Evolutionary conservation across 2,329 filamentous ascomycete species (phyloP), one percentile per base, ranked within the genome.

Genomic region (Botrytis cinerea): DNA sequence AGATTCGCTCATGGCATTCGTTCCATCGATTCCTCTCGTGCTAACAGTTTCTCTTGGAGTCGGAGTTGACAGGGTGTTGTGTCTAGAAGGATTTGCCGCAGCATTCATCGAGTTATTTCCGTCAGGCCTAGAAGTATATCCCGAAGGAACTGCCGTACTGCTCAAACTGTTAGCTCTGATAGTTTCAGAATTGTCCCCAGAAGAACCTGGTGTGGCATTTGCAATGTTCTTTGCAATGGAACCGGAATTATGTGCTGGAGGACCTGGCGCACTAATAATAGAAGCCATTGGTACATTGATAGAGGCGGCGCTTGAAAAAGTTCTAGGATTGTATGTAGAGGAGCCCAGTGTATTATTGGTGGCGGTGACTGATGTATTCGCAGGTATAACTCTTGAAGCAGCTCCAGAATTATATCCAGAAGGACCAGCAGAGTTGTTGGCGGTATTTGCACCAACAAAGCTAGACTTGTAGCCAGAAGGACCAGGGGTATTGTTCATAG

Each of bases 401-500:
- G 14, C 6, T 8, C 51, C n/a, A 32, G 8, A 32, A 28, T 57
- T 57, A 57, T 57, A 57, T 28, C n/a, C 51, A 57, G n/a, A 57
- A 28, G 51, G 51, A 57, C 51, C 51, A 18, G 14, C 14, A 28
- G 6, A 6, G 28, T 28, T 16, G 7, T 9, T 57, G 48, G 12
- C 10, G 12, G 25, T 16, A n/a, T n/a, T 14, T 16, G 25, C 25
- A n/a, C 48, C 48, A 14, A n/a, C 12, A 54, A 25, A 54, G 12
- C n/a, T 57, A 32, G n/a, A 28, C 0, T 57, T 32, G n/a, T 18
- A 57, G 8, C 51, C 51, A n/a, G 12, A 57, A 54, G 51, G 14
- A 57, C 7, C 2, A 18, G n/a, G n/a, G 4, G n/a, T 6, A 6
- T 6, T 14, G 7, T 9, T 8, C 6, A 18, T 18, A 4, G n/a